Base-by-base conservation (phyloP, 805 yeast species). In the Osmozyma mogii region DNA sequence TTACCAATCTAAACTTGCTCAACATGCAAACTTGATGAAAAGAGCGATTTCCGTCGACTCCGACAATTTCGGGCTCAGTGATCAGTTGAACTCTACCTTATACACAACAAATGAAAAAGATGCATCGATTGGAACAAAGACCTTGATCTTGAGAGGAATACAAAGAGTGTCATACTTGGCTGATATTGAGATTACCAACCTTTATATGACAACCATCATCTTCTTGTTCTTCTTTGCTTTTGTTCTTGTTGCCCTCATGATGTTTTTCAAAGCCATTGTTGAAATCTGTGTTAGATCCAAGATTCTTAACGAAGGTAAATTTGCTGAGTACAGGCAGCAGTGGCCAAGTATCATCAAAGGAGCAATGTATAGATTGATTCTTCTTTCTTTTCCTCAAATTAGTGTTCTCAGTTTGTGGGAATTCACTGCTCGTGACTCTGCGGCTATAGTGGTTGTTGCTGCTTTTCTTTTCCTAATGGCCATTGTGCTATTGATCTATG, bases 261-360 rank as follows among this genome's bases (percentile, higher is more conserved):
- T 68, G 17, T 65, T 68, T 30, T 83, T 75, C 69, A 89, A 80
- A 56, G 88, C 77, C 10, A 49, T 69, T 31, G 70, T 72, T 56
- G 95, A 78, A 55, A 68, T 72, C 27, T 64, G 68, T 29, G 70
- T 78, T 19, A 68, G 77, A 41, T 55, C 80, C 4, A 70, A 75
- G 17, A 48, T 70, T 11, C 68, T 84, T 62, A 68, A 68, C 35
- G 72, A 72, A 25, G 71, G 77, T 23, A 78, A 78, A 53, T 83
- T 84, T 51, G 59, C 66, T 32, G 87, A 79, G 37, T 89, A 78
- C 54, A 75, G 98, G 53, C 66, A 63, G 32, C 81, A 84, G 45
- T 92, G 95, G 96, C 62, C 75, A 14, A 65, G 72, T n/a, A 73
- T 85, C 45, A 75, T 84, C 47, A 89, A 88, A 56, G 98, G 98